Conservation (phyloP, 805 yeast species). For the Kazachstania kunashirensis region DNA sequence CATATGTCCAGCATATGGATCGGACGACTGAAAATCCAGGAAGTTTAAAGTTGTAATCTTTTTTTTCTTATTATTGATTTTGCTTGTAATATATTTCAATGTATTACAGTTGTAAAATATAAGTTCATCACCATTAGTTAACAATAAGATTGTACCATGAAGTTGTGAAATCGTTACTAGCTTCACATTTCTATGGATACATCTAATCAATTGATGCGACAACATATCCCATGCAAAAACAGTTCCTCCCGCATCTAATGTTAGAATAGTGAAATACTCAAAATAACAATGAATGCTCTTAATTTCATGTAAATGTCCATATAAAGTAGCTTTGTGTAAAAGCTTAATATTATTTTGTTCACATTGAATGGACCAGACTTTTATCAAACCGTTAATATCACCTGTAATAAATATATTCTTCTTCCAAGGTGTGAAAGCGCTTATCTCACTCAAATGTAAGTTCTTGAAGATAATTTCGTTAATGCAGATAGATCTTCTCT, state of each 20-base stretch:
- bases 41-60: conserved; percentile 23
- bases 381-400: conserved; percentile 49
- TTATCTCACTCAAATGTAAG: conserved; percentile 27
- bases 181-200: conserved; percentile 16
- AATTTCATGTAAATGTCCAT: conserved; percentile 46
- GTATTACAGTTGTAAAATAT: conserved; percentile 47
- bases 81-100: conserved; percentile 27
- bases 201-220: conserved; percentile 40
- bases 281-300: conserved; percentile 39
- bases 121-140: conserved; percentile 11
- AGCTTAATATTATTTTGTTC: background rate
- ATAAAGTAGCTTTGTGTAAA: conserved; percentile 31
- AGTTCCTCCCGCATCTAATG: conserved; percentile 46
- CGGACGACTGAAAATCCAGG: conserved; percentile 9
- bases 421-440: conserved; percentile 21
- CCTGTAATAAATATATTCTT: conserved; percentile 28
- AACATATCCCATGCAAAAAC: conserved; percentile 59
- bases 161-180: conserved; percentile 42
- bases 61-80: conserved; percentile 12
- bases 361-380: conserved; percentile 38
- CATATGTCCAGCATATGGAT: conserved; percentile 24
- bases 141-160: conserved; percentile 42
- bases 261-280: conserved; percentile 45
- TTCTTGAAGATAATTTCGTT: conserved; percentile 18
- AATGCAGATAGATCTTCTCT: conserved; percentile 1